Conservation (phyloP, 495 filamentous ascomycete genomes). For the Neurospora tetraspora region DNA sequence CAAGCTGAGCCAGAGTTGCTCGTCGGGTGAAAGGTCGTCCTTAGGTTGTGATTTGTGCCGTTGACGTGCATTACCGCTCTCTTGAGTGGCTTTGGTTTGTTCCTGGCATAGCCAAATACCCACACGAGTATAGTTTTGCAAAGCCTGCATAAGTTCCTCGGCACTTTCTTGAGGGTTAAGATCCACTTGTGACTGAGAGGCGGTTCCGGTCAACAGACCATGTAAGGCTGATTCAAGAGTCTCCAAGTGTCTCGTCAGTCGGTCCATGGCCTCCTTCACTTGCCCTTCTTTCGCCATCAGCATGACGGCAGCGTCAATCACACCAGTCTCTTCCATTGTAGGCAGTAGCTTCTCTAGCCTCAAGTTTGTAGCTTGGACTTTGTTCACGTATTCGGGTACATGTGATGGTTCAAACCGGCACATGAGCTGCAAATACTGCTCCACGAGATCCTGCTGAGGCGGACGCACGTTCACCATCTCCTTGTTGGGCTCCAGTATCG, state of each 20-base stretch:
- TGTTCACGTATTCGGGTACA: constrained; percentile 75
- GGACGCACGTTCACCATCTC: constrained; percentile 29
- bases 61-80: constrained; percentile 17
- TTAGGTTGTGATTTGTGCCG: constrained; percentile 41
- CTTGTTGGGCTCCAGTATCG: constrained; percentile 62
- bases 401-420: constrained; percentile 73
- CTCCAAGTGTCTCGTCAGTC: constrained; percentile 66
- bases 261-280: constrained; percentile 69
- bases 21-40: constrained; percentile 62
- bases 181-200: constrained; percentile 40
- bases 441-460: constrained; percentile 48
- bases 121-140: constrained; percentile 82
- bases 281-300: constrained; percentile 87
- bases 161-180: constrained; percentile 29
- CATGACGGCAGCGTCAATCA: constrained; percentile 86
- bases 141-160: constrained; percentile 56
- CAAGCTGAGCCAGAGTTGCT: constrained; percentile 82
- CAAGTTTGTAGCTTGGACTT: constrained; percentile 69
- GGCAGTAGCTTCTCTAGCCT: constrained; percentile 75
- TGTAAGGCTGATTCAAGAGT: constrained; percentile 71
- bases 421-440: constrained; percentile 83
- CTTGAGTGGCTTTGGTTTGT: constrained; percentile 56
- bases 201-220: constrained; percentile 52
- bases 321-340: constrained; percentile 76
- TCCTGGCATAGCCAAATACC: constrained; percentile 94